A percentile compares a stretch with the other conserved stretches of the same genome.
Conservation (phyloP, 31 red algal genomes). For the Bonnemaisonia californica region DNA sequence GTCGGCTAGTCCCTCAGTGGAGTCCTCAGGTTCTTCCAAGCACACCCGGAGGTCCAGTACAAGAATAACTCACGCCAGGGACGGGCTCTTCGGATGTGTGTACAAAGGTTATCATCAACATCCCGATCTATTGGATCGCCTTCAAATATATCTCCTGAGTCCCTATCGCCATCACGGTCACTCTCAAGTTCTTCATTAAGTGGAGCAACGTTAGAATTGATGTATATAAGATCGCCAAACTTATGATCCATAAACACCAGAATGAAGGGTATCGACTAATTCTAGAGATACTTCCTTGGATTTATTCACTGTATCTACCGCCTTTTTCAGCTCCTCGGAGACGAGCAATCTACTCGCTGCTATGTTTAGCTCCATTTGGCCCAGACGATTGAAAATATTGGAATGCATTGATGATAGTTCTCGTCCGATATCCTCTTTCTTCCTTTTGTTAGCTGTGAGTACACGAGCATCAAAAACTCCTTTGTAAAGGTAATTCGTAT, state of each 20-base stretch:
- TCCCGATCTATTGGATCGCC: neutral
- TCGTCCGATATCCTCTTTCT: neutral
- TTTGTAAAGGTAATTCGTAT: conserved; percentile 6
- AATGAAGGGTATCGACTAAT: no score
- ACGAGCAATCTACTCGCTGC: neutral
- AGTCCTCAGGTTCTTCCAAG: neutral
- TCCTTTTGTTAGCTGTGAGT: neutral
- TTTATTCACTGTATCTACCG: neutral
- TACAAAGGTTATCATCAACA: neutral
- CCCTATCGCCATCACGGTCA: no score
- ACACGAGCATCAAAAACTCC: neutral
- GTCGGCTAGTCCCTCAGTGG: neutral
- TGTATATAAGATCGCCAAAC: no score
- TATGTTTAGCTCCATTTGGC: conserved; percentile 1
- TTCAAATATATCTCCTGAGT: no score
- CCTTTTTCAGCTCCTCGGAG: neutral
- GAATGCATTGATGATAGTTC: neutral
- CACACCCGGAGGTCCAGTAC: neutral
- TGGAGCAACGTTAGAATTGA: no score
- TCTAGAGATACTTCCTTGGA: neutral
- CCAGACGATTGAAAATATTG: neutral
- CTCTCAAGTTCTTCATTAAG: no score
- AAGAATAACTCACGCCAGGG: neutral
- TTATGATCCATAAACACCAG: no score
- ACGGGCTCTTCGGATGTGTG: neutral